Evolutionary conservation across 1,139 yeast species (phyloP).

Genomic region (Diutina catenulata): DNA sequence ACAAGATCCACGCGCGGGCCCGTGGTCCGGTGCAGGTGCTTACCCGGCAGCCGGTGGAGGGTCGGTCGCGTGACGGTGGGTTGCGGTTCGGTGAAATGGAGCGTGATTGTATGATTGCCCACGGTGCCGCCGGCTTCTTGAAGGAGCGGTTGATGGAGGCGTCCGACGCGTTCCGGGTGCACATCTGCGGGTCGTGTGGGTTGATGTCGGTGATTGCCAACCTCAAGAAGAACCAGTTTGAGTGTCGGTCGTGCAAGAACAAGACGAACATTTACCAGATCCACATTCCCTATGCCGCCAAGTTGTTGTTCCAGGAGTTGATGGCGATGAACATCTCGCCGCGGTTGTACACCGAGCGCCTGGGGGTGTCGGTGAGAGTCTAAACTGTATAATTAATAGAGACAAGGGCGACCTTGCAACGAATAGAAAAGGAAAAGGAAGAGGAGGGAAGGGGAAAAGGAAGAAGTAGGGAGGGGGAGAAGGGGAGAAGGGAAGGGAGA

Average conservation of each 20-base stretch:
- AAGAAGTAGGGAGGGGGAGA: neutral
- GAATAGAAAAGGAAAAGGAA: neutral
- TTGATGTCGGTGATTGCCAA: constrained; percentile 96
- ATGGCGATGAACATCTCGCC: constrained; percentile 98
- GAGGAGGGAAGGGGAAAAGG: neutral
- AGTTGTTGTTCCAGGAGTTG: constrained; percentile 89
- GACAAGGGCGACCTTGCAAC: too few species aligned
- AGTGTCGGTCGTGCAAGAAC: constrained; percentile 96
- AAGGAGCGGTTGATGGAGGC: constrained; percentile 98
- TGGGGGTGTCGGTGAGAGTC: constrained; percentile 31
- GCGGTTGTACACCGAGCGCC: constrained; percentile 63
- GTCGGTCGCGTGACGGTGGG: constrained; percentile 99
- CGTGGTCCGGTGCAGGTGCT: constrained; percentile 98
- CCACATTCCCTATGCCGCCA: constrained; percentile 96
- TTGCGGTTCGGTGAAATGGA: constrained; percentile 99
- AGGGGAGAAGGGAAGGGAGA: neutral
- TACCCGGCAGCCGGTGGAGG: constrained; percentile 98
- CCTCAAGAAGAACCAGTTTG: constrained; percentile 92
- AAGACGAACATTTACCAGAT: constrained; percentile 96
- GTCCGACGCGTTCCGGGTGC: constrained; percentile 96
- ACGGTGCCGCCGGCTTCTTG: constrained; percentile 96
- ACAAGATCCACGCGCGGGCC: constrained; percentile 98
- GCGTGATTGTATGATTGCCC: constrained; percentile 99
- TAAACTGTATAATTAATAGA: too few species aligned
- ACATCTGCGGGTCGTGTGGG: constrained; percentile 96